Evolutionary conservation across 768 basidiomycete genomes (phyloP).

Genomic region (Plicaturopsis crispa): DNA sequence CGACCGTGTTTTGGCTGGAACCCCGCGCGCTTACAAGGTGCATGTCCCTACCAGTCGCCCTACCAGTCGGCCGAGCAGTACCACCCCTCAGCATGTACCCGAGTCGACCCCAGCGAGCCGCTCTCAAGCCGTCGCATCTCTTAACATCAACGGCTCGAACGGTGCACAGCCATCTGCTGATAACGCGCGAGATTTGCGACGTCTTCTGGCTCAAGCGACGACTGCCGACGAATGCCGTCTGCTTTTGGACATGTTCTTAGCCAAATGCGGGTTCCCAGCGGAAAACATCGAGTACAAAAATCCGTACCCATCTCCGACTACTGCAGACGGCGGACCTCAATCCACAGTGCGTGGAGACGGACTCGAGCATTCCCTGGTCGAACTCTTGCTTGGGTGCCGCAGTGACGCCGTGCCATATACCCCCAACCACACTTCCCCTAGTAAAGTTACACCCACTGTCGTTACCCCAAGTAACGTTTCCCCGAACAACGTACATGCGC

Average conservation of each 20-base stretch:
- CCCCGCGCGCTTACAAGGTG: no score
- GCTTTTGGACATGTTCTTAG: conserved; percentile 76
- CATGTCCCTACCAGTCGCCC: no score
- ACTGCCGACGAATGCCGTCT: conserved; percentile 79
- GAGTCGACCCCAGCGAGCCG: no score
- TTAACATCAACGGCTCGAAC: no score
- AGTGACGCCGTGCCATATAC: conserved; percentile 2
- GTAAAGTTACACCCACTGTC: conserved; percentile 8
- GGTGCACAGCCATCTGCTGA: no score
- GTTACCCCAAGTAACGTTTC: no score
- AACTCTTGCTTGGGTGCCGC: conserved; percentile 29
- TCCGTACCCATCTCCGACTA: conserved; percentile 26
- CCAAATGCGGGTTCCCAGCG: conserved; percentile 41
- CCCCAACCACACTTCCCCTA: conserved; percentile 5
- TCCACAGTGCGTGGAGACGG: conserved; percentile 19
- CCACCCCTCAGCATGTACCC: no score
- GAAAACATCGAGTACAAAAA: conserved; percentile 23
- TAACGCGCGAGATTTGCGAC: conserved; percentile 60
- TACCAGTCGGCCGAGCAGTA: no score
- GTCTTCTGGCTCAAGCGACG: conserved; percentile 58
- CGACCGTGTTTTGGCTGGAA: no score
- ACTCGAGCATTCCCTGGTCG: conserved; percentile 42
- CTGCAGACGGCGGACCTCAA: conserved; percentile 19
- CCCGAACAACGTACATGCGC: no score
- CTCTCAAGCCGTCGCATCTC: no score